A percentile compares a stretch with the other conserved stretches of the same genome.
Conservation (phyloP, 805 yeast species). For the Torulaspora indica region DNA sequence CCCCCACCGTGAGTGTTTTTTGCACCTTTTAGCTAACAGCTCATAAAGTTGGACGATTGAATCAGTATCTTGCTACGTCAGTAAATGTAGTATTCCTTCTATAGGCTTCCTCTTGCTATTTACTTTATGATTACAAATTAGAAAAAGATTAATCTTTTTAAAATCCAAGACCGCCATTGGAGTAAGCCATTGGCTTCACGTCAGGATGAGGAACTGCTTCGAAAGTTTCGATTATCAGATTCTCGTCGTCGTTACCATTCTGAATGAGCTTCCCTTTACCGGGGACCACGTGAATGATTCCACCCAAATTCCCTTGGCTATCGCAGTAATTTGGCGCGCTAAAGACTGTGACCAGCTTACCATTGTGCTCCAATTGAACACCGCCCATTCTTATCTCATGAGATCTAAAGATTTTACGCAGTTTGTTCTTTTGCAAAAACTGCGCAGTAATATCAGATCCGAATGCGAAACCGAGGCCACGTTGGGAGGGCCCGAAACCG, state of each 20-base stretch:
- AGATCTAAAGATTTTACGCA: constrained; percentile 81
- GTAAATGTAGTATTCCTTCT: not conserved
- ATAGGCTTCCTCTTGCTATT: not conserved
- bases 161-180: constrained; percentile 44
- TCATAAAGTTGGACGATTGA: not conserved
- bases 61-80: not conserved
- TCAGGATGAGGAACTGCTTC: constrained; percentile 87
- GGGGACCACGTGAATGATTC: constrained; percentile 64
- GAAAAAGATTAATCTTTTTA: constrained; percentile 7
- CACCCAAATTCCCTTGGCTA: constrained; percentile 84
- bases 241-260: constrained; percentile 42
- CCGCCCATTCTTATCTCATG: constrained; percentile 96
- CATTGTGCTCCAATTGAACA: constrained; percentile 80
- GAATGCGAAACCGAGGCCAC: constrained; percentile 94
- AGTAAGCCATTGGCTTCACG: constrained; percentile 91
- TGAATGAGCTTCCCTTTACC: constrained; percentile 38
- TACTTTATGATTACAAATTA: constrained; percentile 2
- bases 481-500: constrained; percentile 82
- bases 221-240: constrained; percentile 56
- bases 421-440: constrained; percentile 66
- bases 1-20: constrained; percentile 49
- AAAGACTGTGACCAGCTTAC: constrained; percentile 85
- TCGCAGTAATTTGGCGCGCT: constrained; percentile 98
- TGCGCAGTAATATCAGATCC: constrained; percentile 90
- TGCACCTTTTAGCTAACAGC: constrained; percentile 1